A percentile compares a stretch with the other conserved stretches of the same genome.
Conservation (phyloP, 2,329 filamentous ascomycete genomes). For the Metarhizium humberi region DNA sequence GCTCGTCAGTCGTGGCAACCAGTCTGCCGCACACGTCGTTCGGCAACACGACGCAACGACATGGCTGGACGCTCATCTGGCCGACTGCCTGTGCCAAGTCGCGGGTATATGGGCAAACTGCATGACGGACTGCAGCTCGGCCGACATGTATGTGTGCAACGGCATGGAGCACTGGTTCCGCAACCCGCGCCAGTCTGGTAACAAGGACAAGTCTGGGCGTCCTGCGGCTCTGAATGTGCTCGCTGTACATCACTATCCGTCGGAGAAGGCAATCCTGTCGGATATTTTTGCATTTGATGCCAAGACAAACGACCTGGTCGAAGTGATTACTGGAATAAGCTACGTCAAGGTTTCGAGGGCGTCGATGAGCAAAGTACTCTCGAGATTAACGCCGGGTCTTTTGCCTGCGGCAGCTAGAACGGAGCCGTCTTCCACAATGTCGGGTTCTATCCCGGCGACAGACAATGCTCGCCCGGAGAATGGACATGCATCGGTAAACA, state of each 20-base stretch:
- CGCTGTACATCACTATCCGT: constrained; percentile 1
- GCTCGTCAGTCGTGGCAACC: constrained; percentile 17
- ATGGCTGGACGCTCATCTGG: constrained; percentile 17
- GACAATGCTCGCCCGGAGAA: neutral
- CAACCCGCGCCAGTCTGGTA: neutral
- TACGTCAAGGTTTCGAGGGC: constrained; percentile 6
- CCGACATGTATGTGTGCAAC: constrained; percentile 23
- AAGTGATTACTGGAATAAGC: constrained; percentile 7
- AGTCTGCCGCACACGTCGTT: constrained; percentile 20
- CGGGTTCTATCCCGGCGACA: neutral
- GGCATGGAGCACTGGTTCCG: constrained; percentile 23
- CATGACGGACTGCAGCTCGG: constrained; percentile 17
- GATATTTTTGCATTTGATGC: constrained; percentile 9
- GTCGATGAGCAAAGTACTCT: constrained; percentile 5
- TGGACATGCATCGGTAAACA: too few species aligned
- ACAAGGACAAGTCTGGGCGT: neutral
- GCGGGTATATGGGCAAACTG: constrained; percentile 27
- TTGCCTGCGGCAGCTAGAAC: neutral
- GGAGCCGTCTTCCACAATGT: neutral
- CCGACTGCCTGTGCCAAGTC: constrained; percentile 26
- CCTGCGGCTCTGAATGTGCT: constrained; percentile 1
- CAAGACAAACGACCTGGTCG: neutral
- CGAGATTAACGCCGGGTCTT: neutral
- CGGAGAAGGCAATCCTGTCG: neutral
- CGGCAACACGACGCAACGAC: constrained; percentile 10